Evolutionary conservation across 2,329 filamentous ascomycete genomes (phyloP).

Genomic region (Ilyonectria destructans): DNA sequence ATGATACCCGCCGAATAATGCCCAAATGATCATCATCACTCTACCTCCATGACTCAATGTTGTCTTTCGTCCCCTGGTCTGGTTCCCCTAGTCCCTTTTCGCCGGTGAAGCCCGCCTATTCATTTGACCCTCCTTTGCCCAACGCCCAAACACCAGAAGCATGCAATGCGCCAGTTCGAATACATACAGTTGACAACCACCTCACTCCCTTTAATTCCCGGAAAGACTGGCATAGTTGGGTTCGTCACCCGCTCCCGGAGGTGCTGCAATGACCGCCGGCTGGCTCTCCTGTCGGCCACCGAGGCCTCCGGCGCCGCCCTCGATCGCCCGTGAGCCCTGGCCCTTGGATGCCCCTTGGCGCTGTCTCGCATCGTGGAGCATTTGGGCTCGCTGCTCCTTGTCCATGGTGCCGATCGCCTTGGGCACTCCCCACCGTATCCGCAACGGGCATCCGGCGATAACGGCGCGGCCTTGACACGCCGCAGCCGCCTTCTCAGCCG

Average conservation of each 20-base stretch:
- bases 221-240: slow-evolving; percentile 86
- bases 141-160: slow-evolving; percentile 51
- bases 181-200: slow-evolving; percentile 44
- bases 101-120: slow-evolving; percentile 37
- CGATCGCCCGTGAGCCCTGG: slow-evolving; percentile 46
- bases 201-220: slow-evolving; percentile 74
- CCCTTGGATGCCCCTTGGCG: slow-evolving; percentile 49
- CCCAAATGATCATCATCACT: slow-evolving; percentile 37
- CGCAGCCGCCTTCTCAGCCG: slow-evolving; percentile 88
- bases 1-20: slow-evolving; percentile 54
- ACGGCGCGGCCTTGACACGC: slow-evolving; percentile 91
- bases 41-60: slow-evolving; percentile 36
- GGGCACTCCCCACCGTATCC: slow-evolving; percentile 93
- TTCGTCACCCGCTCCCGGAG: slow-evolving; percentile 84
- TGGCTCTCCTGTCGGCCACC: slow-evolving; percentile 45
- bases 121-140: slow-evolving; percentile 27
- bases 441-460: slow-evolving; percentile 90
- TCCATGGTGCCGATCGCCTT: slow-evolving; percentile 94
- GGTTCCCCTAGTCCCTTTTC: slow-evolving; percentile 38
- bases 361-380: slow-evolving; percentile 80
- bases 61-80: slow-evolving; percentile 30
- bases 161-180: slow-evolving; percentile 31
- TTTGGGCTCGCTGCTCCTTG: slow-evolving; percentile 84
- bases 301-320: slow-evolving; percentile 49
- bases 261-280: slow-evolving; percentile 74